Evolutionary conservation across 2,329 filamentous ascomycete genomes (phyloP).

Genomic region (Berkeleyomyces rouxiae): DNA sequence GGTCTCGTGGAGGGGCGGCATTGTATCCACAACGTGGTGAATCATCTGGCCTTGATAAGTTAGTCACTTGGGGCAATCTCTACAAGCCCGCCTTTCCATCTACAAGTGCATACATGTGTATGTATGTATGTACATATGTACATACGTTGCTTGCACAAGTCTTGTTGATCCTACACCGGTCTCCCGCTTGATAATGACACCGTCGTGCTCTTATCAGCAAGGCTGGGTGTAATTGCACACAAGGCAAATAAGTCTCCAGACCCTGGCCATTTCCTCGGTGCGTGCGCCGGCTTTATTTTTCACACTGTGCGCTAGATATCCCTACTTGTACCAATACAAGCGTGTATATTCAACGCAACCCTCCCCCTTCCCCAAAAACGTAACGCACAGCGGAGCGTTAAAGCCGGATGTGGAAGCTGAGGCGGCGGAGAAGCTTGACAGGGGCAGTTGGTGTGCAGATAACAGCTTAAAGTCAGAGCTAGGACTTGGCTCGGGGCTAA

Average conservation of each 20-base stretch:
- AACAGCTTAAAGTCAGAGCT: background rate
- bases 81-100: background rate
- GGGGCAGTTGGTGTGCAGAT: background rate
- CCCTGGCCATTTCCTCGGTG: background rate
- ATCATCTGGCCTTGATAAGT: background rate
- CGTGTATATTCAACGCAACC: background rate
- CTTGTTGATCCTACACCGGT: background rate
- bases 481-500: background rate
- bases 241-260: background rate
- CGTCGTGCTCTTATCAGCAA: background rate
- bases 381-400: background rate
- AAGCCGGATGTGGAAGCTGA: background rate
- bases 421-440: background rate
- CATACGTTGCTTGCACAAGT: background rate
- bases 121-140: too few species aligned
- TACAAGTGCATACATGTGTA: background rate
- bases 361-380: background rate
- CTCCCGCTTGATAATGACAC: background rate
- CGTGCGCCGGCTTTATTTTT: slow-evolving; percentile 1
- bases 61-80: background rate
- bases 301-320: background rate
- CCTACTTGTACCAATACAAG: background rate
- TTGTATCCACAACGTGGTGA: background rate
- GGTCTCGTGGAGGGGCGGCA: background rate
- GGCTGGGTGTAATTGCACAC: background rate